These are phyloP conservation scores for Oryza punctata DNA, from an alignment of 176 grass and related monocot species.

Conservation along the genomic window DNA sequence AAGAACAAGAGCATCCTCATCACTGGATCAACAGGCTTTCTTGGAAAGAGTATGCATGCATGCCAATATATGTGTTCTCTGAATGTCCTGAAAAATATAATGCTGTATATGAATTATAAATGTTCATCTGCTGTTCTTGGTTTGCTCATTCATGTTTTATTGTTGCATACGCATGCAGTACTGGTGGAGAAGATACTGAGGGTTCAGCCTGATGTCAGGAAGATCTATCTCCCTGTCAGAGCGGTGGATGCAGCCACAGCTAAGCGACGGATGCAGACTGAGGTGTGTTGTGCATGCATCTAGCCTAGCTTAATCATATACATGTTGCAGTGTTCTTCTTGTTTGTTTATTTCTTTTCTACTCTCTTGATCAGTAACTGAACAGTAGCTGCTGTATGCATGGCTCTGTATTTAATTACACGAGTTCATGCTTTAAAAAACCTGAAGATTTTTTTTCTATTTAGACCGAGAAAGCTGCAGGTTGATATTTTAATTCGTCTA, in stretches of 20 bases:
- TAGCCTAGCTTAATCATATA: background rate
- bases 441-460: background rate
- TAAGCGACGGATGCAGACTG: conserved; percentile 59
- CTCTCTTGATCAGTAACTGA: background rate
- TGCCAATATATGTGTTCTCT: background rate
- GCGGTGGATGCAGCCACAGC: conserved; percentile 49
- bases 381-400: background rate
- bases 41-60: conserved; percentile 69
- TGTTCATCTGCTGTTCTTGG: background rate
- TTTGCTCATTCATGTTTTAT: background rate
- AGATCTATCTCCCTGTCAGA: conserved; percentile 79
- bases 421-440: background rate
- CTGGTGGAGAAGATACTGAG: conserved; percentile 92
- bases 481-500: background rate
- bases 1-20: conserved; percentile 80
- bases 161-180: conserved; percentile 40
- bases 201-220: conserved; percentile 81
- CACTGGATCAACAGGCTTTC: conserved; percentile 86
- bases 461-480: conserved; percentile 3
- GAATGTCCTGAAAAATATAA: background rate
- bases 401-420: background rate
- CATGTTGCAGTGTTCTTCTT: background rate
- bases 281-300: conserved; percentile 46
- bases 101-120: background rate
- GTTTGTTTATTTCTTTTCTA: background rate